Conservation (phyloP, 495 filamentous ascomycete genomes). For the Aspergillus homomorphus region DNA sequence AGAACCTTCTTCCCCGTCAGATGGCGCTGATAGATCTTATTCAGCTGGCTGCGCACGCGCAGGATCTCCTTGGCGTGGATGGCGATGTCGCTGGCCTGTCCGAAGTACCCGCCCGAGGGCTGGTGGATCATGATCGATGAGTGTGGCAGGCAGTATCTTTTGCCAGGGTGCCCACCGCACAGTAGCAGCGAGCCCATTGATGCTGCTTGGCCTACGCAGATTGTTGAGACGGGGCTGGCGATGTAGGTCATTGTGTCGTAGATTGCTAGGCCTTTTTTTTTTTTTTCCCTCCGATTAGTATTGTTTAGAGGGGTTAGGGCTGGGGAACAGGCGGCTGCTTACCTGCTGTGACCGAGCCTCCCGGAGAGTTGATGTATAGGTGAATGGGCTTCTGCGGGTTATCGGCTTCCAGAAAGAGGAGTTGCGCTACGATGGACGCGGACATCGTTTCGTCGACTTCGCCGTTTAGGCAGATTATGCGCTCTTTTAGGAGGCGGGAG, state of each 20-base stretch:
- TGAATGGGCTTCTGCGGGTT: constrained; percentile 90
- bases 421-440: constrained; percentile 88
- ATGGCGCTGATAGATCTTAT: constrained; percentile 84
- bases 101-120: constrained; percentile 84
- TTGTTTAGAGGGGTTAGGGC: neutral
- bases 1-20: constrained; percentile 67
- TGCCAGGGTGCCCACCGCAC: constrained; percentile 79
- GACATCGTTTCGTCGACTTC: constrained; percentile 84
- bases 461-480: constrained; percentile 93
- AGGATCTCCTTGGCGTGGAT: constrained; percentile 98
- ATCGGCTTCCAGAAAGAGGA: constrained; percentile 97
- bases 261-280: constrained; percentile 79
- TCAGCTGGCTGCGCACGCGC: constrained; percentile 77
- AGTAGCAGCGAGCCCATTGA: constrained; percentile 92
- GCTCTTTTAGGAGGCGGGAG: constrained; percentile 81
- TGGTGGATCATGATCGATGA: constrained; percentile 96
- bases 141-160: constrained; percentile 86
- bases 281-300: no score
- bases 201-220: constrained; percentile 92
- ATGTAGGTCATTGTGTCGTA: constrained; percentile 99
- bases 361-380: constrained; percentile 96
- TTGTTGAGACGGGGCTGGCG: constrained; percentile 83
- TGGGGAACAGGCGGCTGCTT: constrained; percentile 1
- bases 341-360: constrained; percentile 89
- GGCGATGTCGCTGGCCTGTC: constrained; percentile 87